Conservation (phyloP, 1,284 basidiomycete species). For the Apiotrichum akiyoshidainum region DNA sequence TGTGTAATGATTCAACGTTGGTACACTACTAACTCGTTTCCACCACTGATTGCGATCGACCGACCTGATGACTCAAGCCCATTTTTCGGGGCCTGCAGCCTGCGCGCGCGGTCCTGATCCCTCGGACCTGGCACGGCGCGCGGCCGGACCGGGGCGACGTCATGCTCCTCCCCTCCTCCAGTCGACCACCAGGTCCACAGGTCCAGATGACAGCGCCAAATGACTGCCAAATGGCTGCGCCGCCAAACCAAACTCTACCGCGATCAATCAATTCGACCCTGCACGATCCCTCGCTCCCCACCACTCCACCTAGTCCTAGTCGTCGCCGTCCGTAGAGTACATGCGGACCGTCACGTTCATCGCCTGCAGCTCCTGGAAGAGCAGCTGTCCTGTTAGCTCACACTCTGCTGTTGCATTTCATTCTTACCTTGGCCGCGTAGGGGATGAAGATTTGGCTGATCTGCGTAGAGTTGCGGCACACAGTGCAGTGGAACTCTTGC, state of each 20-base stretch:
- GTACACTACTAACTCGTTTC: neutral
- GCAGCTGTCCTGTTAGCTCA: constrained; percentile 20
- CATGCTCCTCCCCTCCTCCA: too few relatives aligned
- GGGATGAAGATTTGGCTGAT: constrained; percentile 87
- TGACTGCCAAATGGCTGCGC: too few relatives aligned
- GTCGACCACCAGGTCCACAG: too few relatives aligned
- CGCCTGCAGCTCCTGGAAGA: constrained; percentile 31
- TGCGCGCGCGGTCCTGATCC: too few relatives aligned
- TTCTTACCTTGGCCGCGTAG: constrained; percentile 64
- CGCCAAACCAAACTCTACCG: too few relatives aligned
- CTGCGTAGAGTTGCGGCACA: constrained; percentile 93
- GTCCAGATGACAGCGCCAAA: too few relatives aligned
- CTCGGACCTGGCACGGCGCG: too few relatives aligned
- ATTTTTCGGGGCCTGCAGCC: too few relatives aligned
- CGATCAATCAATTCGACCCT: neutral
- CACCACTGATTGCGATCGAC: neutral
- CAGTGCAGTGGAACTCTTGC: constrained; percentile 56
- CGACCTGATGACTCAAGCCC: too few relatives aligned
- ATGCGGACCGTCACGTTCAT: constrained; percentile 35
- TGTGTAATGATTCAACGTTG: constrained; percentile 2
- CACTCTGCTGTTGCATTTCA: neutral
- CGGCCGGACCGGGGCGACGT: too few relatives aligned
- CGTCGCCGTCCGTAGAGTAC: constrained; percentile 21
- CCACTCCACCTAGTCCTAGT: neutral
- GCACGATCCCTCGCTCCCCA: neutral